These are phyloP conservation scores for Kernera saxatilis DNA, from an alignment of 345 rosid species.

Conservation along the genomic window DNA sequence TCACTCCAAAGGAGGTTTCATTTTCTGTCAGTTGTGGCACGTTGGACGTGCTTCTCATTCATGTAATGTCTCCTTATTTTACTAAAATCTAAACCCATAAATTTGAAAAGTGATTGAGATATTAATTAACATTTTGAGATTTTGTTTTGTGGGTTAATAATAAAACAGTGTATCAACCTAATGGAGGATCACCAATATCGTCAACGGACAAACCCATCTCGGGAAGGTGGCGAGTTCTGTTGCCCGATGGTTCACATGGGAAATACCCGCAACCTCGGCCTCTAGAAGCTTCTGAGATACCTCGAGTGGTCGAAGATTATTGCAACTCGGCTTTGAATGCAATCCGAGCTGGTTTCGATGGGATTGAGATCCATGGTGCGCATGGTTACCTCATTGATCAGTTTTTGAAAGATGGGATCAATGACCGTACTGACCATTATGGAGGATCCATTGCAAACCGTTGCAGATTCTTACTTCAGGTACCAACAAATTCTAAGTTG, in stretches of 20 bases:
- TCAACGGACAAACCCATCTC: slow-evolving; percentile 61
- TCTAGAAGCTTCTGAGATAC: slow-evolving; percentile 46
- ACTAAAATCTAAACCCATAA: not conserved
- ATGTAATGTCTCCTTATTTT: slow-evolving; percentile 26
- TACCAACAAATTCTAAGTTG: not conserved
- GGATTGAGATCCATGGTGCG: slow-evolving; percentile 82
- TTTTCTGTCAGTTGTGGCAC: slow-evolving; percentile 91
- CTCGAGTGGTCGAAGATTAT: slow-evolving; percentile 47
- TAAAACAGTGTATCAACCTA: slow-evolving; percentile 65
- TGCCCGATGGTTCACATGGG: slow-evolving; percentile 56
- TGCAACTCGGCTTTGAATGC: slow-evolving; percentile 61
- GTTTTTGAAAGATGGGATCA: slow-evolving; percentile 75
- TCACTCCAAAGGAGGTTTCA: slow-evolving; percentile 70
- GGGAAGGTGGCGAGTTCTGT: slow-evolving; percentile 54
- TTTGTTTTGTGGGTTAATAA: not conserved
- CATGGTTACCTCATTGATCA: slow-evolving; percentile 90
- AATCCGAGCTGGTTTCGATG: slow-evolving; percentile 85
- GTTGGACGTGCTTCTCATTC: slow-evolving; percentile 88
- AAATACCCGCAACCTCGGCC: slow-evolving; percentile 45
- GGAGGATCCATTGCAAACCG: slow-evolving; percentile 68
- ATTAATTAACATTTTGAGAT: not conserved
- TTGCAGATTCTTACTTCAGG: slow-evolving; percentile 58
- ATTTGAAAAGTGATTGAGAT: not conserved
- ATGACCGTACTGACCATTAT: slow-evolving; percentile 69
- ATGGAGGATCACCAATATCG: slow-evolving; percentile 66